Conservation (phyloP, 2,329 filamentous ascomycete species). For the Paracorniculantispora psalliotae region DNA sequence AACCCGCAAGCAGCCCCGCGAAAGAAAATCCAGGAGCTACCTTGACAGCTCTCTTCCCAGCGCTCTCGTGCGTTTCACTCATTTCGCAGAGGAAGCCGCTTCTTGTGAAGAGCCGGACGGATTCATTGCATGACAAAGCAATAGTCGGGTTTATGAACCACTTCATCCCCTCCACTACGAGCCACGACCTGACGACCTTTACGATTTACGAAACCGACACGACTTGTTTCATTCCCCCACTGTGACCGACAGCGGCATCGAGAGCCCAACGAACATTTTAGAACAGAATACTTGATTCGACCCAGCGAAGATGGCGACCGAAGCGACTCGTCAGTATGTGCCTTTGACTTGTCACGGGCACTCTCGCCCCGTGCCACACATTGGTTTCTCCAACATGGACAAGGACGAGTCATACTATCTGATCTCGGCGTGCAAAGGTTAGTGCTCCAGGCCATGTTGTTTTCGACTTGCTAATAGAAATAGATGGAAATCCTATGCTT, state of each 20-base stretch:
- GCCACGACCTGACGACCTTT: conserved; percentile 6
- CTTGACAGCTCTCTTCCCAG: conserved; percentile 8
- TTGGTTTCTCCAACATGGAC: conserved; percentile 80
- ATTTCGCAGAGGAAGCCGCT: conserved; percentile 13
- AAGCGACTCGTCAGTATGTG: conserved; percentile 57
- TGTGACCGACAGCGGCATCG: not conserved
- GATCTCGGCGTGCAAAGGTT: conserved; percentile 89
- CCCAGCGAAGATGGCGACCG: conserved; percentile 28
- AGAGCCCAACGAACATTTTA: not conserved
- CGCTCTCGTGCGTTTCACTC: conserved; percentile 12
- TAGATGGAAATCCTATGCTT: conserved; percentile 97
- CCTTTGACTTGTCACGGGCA: conserved; percentile 93
- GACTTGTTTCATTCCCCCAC: not conserved
- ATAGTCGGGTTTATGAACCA: not conserved
- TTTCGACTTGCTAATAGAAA: conserved; percentile 20
- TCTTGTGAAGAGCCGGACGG: conserved; percentile 4
- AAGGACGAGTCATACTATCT: conserved; percentile 84
- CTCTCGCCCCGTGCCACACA: conserved; percentile 84
- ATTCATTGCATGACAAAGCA: not conserved
- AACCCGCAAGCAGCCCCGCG: not conserved
- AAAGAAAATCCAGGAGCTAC: conserved; percentile 15
- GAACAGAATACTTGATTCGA: not conserved
- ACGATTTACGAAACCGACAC: conserved; percentile 9
- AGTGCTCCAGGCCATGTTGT: conserved; percentile 16
- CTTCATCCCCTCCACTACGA: not conserved